Conservation (phyloP, 148 eudicot genomes). For the Chenopodium suecicum region DNA sequence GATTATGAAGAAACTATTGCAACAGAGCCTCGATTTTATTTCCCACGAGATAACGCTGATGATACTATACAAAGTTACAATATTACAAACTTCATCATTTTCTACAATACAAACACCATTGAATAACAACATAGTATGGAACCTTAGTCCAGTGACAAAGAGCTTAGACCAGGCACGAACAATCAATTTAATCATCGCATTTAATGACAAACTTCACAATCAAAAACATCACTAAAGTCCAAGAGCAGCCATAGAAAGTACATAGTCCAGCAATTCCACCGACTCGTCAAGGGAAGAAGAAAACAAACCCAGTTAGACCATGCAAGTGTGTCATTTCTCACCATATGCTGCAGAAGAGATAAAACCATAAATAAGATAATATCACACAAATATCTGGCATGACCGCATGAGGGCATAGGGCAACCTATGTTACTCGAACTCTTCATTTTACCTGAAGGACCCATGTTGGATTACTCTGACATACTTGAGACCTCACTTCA, state of each 20-base stretch:
- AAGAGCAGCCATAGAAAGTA: conserved; percentile 12
- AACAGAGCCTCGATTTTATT: background rate
- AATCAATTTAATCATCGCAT: conserved; percentile 2
- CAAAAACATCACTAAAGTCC: conserved; percentile 1
- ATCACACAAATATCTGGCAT: background rate
- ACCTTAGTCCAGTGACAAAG: background rate
- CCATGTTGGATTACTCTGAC: background rate
- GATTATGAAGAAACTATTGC: background rate
- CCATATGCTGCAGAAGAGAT: conserved; percentile 23
- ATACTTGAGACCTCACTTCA: background rate
- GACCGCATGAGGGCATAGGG: background rate
- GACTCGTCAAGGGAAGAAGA: background rate
- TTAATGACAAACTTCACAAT: conserved; percentile 4
- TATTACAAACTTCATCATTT: background rate
- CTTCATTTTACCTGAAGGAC: background rate
- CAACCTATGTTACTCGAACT: background rate
- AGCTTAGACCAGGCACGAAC: conserved; percentile 6
- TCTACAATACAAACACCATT: conserved; percentile 7
- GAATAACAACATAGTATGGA: background rate
- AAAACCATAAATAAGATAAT: background rate
- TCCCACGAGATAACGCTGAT: conserved; percentile 1
- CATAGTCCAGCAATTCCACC: background rate
- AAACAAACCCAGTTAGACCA: background rate
- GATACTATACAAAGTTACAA: conserved; percentile 14
- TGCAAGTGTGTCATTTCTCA: conserved; percentile 19